These are phyloP conservation scores for Penicillium paneum DNA, from an alignment of 2,329 filamentous ascomycete species.

Conservation along the genomic window DNA sequence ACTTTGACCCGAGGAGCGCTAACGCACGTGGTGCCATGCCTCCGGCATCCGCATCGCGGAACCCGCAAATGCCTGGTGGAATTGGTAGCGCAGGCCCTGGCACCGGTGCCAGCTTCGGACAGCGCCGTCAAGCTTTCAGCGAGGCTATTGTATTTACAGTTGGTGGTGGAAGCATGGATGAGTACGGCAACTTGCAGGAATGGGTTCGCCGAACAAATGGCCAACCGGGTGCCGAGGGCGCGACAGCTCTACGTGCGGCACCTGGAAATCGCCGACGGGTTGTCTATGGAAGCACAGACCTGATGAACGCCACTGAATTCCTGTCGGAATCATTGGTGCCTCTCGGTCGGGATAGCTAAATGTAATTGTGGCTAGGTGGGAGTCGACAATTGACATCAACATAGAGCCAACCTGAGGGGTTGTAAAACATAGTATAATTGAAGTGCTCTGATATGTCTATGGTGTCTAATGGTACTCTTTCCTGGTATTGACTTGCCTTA, in stretches of 20 bases:
- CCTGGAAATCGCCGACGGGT: constrained; percentile 68
- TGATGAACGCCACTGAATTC: constrained; percentile 63
- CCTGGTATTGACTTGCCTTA: background rate
- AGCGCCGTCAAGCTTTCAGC: constrained; percentile 81
- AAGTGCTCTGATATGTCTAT: background rate
- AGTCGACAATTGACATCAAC: background rate
- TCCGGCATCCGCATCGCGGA: constrained; percentile 60
- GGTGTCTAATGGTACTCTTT: background rate
- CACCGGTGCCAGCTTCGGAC: constrained; percentile 81
- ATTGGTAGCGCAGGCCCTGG: constrained; percentile 54
- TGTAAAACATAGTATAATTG: constrained; percentile 26
- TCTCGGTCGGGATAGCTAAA: constrained; percentile 55
- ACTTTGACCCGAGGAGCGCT: constrained; percentile 91
- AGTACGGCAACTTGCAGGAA: constrained; percentile 95
- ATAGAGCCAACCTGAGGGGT: constrained; percentile 1
- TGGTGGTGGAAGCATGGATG: constrained; percentile 96
- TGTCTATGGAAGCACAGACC: constrained; percentile 88
- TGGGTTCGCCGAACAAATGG: constrained; percentile 77
- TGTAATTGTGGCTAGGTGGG: constrained; percentile 4
- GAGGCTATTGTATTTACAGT: constrained; percentile 94
- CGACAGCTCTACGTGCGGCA: constrained; percentile 27
- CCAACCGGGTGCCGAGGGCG: constrained; percentile 51
- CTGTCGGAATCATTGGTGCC: constrained; percentile 55
- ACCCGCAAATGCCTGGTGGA: constrained; percentile 45
- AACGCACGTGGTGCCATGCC: constrained; percentile 92